Base-by-base conservation (phyloP, 192 early-diverging fungal genomes). In the Powellomyces hirtus region DNA sequence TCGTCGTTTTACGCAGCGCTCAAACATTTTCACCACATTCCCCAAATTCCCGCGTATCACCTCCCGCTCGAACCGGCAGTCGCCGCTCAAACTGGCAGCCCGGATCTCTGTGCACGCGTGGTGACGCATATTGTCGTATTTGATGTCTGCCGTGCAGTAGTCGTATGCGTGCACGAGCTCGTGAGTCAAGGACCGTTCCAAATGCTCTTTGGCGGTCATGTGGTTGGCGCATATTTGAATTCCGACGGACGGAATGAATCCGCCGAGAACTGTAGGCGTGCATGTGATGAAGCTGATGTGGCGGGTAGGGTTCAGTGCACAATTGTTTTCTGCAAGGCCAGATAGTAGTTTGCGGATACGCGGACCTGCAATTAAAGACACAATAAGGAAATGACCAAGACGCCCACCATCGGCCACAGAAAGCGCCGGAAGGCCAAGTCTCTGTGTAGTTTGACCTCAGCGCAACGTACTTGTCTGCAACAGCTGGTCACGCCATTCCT, bases 121-220 rank as follows among this genome's bases (percentile, higher is more conserved):
- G 30, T 83, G 81, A 35, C 70, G 35, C 57, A 57, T 79, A 70
- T 73, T 73, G 37, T 77, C 68, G 13, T 79, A 37, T 13, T 70
- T 71, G 46, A 18, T 18, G n/a, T 18, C n/a, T 3, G 69, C 62
- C 34, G 71, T 75, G 46, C 77, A 80, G 46, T 81, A 74, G 56
- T 85, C 84, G 44, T 76, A 85, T 4, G 78, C 79, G 49, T 85
- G 84, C 1, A 85, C 66, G n/a, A 85, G 75, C 75, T 97, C 95
- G 68, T 97, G 95, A 5, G 91, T 90, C 83, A 97, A 88, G 1
- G 92, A 92, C 56, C 92, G 88, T 74, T 95, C 93, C 77, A 90
- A 75, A 60, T 92, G 91, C 29, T 77, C 79, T 74, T 91, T 93
- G 46, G 79, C 79, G 34, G 77, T 73, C 50, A 97, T 76, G 65